Base-by-base conservation (phyloP, 768 basidiomycete species). In the Leucogyrophana mollusca region DNA sequence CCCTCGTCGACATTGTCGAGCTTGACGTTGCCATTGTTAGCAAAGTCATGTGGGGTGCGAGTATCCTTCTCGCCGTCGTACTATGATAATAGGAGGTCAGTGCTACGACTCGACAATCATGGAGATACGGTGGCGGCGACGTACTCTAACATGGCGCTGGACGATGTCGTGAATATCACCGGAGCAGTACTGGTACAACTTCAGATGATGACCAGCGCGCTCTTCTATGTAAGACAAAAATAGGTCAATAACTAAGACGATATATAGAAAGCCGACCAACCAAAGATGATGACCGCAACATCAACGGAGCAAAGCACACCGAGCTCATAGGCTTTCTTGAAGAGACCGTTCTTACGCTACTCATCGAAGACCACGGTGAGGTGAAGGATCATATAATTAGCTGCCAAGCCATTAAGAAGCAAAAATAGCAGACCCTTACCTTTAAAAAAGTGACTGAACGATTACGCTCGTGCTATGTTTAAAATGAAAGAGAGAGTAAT, bases 361-460 rank as follows among this genome's bases (percentile, higher is more conserved):
- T 36, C 55, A 50, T 56, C 37, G 43, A 49, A 54, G 56, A 39
- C 42, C 27, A 45, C 51, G 42, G 44, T 42, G 37, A 47, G 43
- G 40, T 55, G 46, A 55, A 58, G 53, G 50, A 65, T 58, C 59
- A 68, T 62, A 74, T 68, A 70, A 56, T 46, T 48, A 47, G 44
- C 56, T 59, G 69, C 69, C 65, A 70, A 67, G 67, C 55, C 56
- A 32, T 46, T 53, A 41, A 45, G 36, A 23, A 57, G 67, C 73
- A 80, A 82, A 80, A 82, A 86, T 84, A 84, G 80, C 72, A 71
- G 72, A 68, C 62, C 43, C 74, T 56, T 73, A 78, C 90, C 83
- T 91, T 92, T 72, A 91, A 73, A 77, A 91, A 92, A 57, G 90
- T 92, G 64, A 92, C 90, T 52, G 87, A 86, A 57, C 90, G 85